Percentiles rank a stretch among this genome's conserved stretches.
Evolutionary conservation across 805 yeast species (phyloP).

Genomic region (Myxozyma lipomycoides): DNA sequence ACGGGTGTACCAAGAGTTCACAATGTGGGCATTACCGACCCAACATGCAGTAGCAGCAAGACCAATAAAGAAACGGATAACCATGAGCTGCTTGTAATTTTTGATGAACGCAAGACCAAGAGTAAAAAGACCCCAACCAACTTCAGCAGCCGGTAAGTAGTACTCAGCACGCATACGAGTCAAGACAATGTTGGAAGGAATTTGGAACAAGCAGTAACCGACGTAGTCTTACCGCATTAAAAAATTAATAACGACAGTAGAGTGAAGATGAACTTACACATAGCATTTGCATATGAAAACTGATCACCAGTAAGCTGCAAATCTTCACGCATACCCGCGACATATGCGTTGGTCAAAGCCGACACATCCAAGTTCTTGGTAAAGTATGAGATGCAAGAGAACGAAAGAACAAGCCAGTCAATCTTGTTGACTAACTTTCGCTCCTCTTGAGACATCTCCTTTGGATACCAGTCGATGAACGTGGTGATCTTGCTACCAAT

Average conservation of each 20-base stretch:
- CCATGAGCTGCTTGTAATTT: conserved; percentile 33
- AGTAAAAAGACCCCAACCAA: conserved; percentile 41
- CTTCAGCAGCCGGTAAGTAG: conserved; percentile 38
- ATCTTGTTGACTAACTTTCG: conserved; percentile 49
- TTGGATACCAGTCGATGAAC: conserved; percentile 22
- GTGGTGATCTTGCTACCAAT: conserved; percentile 9
- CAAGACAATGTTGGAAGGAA: conserved; percentile 39
- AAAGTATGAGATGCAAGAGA: conserved; percentile 62
- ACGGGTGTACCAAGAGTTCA: conserved; percentile 51
- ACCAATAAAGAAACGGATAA: conserved; percentile 42
- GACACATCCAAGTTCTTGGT: conserved; percentile 61
- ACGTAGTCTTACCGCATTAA: conserved; percentile 24
- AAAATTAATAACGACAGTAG: background rate
- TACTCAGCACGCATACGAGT: conserved; percentile 44
- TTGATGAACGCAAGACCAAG: conserved; percentile 33
- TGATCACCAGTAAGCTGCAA: conserved; percentile 60
- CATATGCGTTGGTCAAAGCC: conserved; percentile 62
- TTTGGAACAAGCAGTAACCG: conserved; percentile 40
- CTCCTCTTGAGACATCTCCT: conserved; percentile 42
- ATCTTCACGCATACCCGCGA: conserved; percentile 57
- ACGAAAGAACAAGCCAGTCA: conserved; percentile 52
- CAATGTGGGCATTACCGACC: conserved; percentile 42
- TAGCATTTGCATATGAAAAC: conserved; percentile 46
- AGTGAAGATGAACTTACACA: conserved; percentile 39
- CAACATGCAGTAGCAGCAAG: conserved; percentile 43